Conservation (phyloP, 2,329 filamentous ascomycete genomes). For the Aureobasidium sp. region DNA sequence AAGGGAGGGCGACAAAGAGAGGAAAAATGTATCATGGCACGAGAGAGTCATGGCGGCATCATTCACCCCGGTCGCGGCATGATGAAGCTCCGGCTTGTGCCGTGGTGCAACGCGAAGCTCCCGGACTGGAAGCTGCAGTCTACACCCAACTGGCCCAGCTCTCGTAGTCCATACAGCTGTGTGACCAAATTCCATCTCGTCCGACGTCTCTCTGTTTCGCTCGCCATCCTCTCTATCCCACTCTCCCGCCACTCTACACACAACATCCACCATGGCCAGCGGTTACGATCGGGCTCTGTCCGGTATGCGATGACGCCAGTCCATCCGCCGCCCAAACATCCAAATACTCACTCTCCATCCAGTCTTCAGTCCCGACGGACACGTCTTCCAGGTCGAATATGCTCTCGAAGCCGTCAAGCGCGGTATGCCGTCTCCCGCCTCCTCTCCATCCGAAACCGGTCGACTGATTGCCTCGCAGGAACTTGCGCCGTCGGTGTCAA, state of each 20-base stretch:
- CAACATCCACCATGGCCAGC: conserved; percentile 58
- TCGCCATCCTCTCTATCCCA: background rate
- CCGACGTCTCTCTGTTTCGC: background rate
- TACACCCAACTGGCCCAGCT: background rate
- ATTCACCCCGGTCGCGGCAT: background rate
- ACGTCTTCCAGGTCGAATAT: conserved; percentile 99
- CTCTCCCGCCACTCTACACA: background rate
- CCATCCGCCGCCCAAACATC: background rate
- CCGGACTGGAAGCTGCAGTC: conserved; percentile 9
- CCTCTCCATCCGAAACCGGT: background rate
- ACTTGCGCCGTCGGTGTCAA: conserved; percentile 98
- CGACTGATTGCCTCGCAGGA: conserved; percentile 43
- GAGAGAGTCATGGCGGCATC: background rate
- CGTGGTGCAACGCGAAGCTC: background rate
- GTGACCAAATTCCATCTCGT: background rate
- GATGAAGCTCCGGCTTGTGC: conserved; percentile 3
- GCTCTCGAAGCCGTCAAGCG: conserved; percentile 96
- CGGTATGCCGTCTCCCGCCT: conserved; percentile 47
- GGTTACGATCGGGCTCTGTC: conserved; percentile 81
- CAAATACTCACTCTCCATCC: conserved; percentile 11
- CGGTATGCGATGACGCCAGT: conserved; percentile 16
- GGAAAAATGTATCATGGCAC: background rate
- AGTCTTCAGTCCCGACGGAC: conserved; percentile 98
- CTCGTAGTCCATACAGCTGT: background rate
- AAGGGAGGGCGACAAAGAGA: background rate